Evolutionary conservation across 2,329 filamentous ascomycete species (phyloP), one percentile per base, ranked within the genome.

Genomic region (Sporothrix luriei): DNA sequence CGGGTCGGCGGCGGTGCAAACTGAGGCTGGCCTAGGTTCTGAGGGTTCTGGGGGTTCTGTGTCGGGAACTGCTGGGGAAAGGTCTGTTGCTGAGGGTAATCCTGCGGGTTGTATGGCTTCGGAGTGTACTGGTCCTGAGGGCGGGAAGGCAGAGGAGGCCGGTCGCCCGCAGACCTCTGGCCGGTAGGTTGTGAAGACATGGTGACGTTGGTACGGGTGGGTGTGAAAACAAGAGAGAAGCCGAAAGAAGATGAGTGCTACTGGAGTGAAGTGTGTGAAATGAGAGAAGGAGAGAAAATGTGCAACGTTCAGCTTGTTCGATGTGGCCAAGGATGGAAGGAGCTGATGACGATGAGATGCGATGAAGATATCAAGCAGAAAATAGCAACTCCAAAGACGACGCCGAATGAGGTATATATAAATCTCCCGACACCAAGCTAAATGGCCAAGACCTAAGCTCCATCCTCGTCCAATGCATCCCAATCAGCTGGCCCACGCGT

Each of bases 1-100:
- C 21, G 59, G 16, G 64, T 46, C 21, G 69, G 69, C n/a, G 71
- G 71, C 13, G 69, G 69, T 4, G 59, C 24, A n/a, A 69, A 72
- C 29, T 54, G 43, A 16, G 57, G 55, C 51, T 46, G 52, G 49
- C 66, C 52, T 5, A 66, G 38, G 11, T 65, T 19, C 61, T 68
- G 66, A 14, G 21, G 52, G 13, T 54, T 38, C 24, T 55, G 68
- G 14, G 61, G 40, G 16, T 65, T 40, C 26, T 51, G 68, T 40
- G 43, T 24, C 4, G 61, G 59, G 46, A 29, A 64, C 61, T 59
- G 54, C 48, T 66, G 68, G 1, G 49, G 46, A n/a, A 46, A 65
- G 4, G 65, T 57, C 59, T 66, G 68, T 21, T 59, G 62, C 13
- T 57, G 61, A 2, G 54, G 54, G 24, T 61, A 65, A 19, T 62